These are phyloP conservation scores for Fusarium continuum DNA, from an alignment of 2,329 filamentous ascomycete genomes.

Conservation along the genomic window DNA sequence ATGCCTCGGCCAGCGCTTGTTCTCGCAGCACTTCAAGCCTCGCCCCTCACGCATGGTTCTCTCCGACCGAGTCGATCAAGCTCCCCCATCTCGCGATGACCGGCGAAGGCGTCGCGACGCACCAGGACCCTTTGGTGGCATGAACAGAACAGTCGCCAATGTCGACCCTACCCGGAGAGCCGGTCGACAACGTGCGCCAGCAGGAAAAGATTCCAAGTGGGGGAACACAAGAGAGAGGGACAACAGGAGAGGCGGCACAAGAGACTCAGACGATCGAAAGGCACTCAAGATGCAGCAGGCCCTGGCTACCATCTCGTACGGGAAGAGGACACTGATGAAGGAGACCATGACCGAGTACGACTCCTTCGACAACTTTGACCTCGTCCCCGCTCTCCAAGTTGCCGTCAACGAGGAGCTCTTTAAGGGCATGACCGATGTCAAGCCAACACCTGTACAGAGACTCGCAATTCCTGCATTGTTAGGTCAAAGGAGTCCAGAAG, in stretches of 20 bases:
- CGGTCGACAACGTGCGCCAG: conserved; percentile 18
- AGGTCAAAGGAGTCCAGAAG: conserved; percentile 56
- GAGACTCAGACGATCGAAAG: conserved; percentile 61
- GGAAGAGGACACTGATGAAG: conserved; percentile 64
- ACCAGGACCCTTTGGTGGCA: conserved; percentile 62
- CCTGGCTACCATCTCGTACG: conserved; percentile 80
- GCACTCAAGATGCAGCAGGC: conserved; percentile 94
- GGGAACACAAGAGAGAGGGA: conserved; percentile 42
- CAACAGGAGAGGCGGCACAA: conserved; percentile 48
- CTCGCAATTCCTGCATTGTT: conserved; percentile 87
- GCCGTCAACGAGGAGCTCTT: conserved; percentile 79
- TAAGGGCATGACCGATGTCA: conserved; percentile 75
- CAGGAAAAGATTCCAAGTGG: conserved; percentile 33
- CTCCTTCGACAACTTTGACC: conserved; percentile 81
- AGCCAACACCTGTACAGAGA: conserved; percentile 88
- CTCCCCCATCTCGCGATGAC: conserved; percentile 49
- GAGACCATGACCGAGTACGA: conserved; percentile 72
- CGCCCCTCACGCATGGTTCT: conserved; percentile 67
- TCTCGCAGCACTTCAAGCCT: conserved; percentile 48
- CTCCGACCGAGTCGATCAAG: conserved; percentile 60
- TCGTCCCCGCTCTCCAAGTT: conserved; percentile 76
- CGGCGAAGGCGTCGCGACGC: conserved; percentile 51
- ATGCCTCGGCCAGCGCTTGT: conserved; percentile 50
- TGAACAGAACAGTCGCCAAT: conserved; percentile 64
- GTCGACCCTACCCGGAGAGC: conserved; percentile 42